These are phyloP conservation scores for Kitagawia praeruptora DNA, from an alignment of 129 eudicot genomes.

Conservation along the genomic window DNA sequence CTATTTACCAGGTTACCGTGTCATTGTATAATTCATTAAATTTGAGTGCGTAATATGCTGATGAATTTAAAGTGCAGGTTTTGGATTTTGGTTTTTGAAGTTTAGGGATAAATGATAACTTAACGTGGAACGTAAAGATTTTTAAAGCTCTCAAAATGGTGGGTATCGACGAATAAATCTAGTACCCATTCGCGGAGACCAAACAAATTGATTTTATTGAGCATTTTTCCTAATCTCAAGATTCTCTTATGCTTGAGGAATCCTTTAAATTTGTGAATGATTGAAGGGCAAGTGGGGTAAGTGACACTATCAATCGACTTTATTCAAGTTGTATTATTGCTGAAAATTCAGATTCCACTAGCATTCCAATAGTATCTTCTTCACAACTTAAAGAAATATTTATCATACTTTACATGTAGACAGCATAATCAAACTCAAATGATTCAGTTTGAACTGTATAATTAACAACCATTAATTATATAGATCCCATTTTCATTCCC, in stretches of 20 bases:
- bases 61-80: too few species aligned
- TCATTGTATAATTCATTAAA: too few species aligned
- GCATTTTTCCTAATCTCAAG: neutral
- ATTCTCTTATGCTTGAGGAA: neutral
- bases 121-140: too few species aligned
- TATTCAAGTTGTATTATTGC: neutral
- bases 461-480: neutral
- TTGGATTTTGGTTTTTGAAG: too few species aligned
- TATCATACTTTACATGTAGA: neutral
- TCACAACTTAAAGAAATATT: neutral
- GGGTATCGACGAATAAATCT: neutral
- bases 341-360: neutral
- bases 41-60: too few species aligned
- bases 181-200: too few species aligned
- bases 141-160: too few species aligned
- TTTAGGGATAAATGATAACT: too few species aligned
- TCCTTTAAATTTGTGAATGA: neutral
- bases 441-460: neutral
- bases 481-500: slow-evolving; percentile 3
- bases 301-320: neutral
- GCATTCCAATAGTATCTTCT: neutral
- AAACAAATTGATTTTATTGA: too few species aligned
- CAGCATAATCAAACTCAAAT: neutral
- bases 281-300: neutral
- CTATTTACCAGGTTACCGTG: too few species aligned